Conservation (phyloP, 2,329 filamentous ascomycete genomes). For the Aspergillus quadrilineatus region DNA sequence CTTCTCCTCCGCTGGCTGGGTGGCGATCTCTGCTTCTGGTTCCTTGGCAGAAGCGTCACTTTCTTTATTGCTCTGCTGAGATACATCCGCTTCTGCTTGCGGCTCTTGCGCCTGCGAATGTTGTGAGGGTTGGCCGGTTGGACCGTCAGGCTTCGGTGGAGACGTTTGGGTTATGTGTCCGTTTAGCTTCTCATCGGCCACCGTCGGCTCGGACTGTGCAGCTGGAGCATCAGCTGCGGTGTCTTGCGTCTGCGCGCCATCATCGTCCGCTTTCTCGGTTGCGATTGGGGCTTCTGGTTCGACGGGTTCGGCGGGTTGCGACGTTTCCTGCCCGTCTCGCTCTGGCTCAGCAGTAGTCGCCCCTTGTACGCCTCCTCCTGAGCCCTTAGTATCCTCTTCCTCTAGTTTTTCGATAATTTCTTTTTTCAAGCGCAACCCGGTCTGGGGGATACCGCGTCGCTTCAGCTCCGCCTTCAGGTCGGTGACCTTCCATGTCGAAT, state of each 20-base stretch:
- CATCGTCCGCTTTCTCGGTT: neutral
- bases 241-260: slow-evolving; percentile 12
- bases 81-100: slow-evolving; percentile 3
- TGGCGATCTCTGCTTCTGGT: neutral
- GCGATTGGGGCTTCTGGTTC: slow-evolving; percentile 14
- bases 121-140: slow-evolving; percentile 7
- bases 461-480: slow-evolving; percentile 76
- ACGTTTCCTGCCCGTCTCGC: slow-evolving; percentile 10
- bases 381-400: slow-evolving; percentile 40
- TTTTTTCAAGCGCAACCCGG: slow-evolving; percentile 68
- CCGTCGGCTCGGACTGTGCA: slow-evolving; percentile 13
- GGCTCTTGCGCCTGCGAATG: slow-evolving; percentile 6
- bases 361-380: slow-evolving; percentile 30
- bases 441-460: slow-evolving; percentile 65
- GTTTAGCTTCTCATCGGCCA: slow-evolving; percentile 13
- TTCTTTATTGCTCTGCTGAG: neutral
- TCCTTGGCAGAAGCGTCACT: neutral
- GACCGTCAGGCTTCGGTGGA: neutral
- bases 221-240: slow-evolving; percentile 5
- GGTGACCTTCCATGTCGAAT: slow-evolving; percentile 65
- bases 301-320: slow-evolving; percentile 19
- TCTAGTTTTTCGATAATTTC: slow-evolving; percentile 63
- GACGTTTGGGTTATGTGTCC: slow-evolving; percentile 1
- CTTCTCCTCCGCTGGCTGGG: neutral
- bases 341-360: slow-evolving; percentile 21